phyloP scores from a whole-genome alignment of 495 filamentous ascomycete genomes.

The Thermothielavioides terrestris region DNA sequence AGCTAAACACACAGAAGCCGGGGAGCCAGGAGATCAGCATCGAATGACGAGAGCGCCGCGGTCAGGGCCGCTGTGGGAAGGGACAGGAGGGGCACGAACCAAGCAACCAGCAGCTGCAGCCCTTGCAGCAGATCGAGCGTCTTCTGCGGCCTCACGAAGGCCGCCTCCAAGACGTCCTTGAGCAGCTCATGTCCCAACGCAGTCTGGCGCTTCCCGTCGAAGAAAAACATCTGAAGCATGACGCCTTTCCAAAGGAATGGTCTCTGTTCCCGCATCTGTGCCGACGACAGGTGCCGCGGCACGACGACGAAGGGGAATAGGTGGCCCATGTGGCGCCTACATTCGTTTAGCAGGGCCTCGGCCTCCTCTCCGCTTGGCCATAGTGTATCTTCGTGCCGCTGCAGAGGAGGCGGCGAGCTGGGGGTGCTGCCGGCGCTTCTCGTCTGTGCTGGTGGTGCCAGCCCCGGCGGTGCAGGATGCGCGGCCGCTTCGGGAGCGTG shows the following conservation, averaged over 20 bases:
- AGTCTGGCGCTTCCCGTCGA: constrained; percentile 22
- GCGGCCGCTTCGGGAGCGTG: too few species aligned
- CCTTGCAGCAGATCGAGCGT: constrained; percentile 25
- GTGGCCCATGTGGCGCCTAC: constrained; percentile 6
- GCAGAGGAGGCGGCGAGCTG: background rate
- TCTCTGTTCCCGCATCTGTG: constrained; percentile 14
- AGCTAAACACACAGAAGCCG: constrained; percentile 5
- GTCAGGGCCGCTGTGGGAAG: too few species aligned
- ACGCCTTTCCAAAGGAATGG: constrained; percentile 28
- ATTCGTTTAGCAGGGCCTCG: constrained; percentile 13
- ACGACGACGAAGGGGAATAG: constrained; percentile 24
- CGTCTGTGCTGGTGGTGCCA: background rate
- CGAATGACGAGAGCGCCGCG: too few species aligned
- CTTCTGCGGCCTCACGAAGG: constrained; percentile 12
- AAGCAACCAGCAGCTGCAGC: constrained; percentile 21
- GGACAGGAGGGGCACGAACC: constrained; percentile 16
- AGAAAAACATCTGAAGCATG: constrained; percentile 24
- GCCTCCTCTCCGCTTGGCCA: constrained; percentile 26
- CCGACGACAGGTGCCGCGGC: constrained; percentile 15
- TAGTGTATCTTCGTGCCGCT: background rate
- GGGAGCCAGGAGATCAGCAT: background rate
- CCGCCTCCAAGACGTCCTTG: constrained; percentile 16
- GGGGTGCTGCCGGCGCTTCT: background rate
- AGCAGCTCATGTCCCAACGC: constrained; percentile 20
- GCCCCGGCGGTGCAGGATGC: background rate